Base-by-base conservation (phyloP, 164 flowering plant genomes). In the Stephania japonica region DNA sequence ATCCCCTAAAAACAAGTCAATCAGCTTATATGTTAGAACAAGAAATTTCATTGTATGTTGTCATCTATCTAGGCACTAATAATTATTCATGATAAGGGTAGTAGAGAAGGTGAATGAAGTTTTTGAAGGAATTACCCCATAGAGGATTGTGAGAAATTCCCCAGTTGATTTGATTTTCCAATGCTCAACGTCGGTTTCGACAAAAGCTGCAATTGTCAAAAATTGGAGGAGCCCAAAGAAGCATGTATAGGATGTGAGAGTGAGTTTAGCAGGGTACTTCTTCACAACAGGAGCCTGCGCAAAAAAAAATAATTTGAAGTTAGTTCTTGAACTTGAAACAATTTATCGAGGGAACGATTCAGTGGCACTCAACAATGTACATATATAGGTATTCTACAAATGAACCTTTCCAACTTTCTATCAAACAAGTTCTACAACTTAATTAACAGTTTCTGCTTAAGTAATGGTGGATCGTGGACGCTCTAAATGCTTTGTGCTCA, bases 191-290 rank as follows among this genome's bases (percentile, higher is more conserved):
- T 90, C 91, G 38, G 84, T 81, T 70, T 90, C 91, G 12, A 80
- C 76, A 69, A 87, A 83, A 21, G 86, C 87, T 47, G 94, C 90
- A 67, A 87, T 88, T 43, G 76, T 81, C 66, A 88, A 68, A 81
- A 89, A 86, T 76, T 88, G 94, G 47, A 91, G 79, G 77, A 91
- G 68, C 69, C 97, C 91, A 76, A 91, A 90, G 83, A 91, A 86
- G 84, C 88, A 87, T 70, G 94, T 89, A 65, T 83, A 86, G 59
- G 93, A 88, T 59, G 97, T 91, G 65, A 90, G 83, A n/a, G 91
- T 77, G 49, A 89, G 89, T 65, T 88, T 88, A 2, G 93, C 97
- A n/a, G 93, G 94, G 75, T 91, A 90, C 81, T 90, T 87, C 72
- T 76, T 87, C 81, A 91, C 27, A 44, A 89, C 86, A 10, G 93